Conservation (phyloP, 2,329 filamentous ascomycete genomes). For the Plenodomus biglobosus region DNA sequence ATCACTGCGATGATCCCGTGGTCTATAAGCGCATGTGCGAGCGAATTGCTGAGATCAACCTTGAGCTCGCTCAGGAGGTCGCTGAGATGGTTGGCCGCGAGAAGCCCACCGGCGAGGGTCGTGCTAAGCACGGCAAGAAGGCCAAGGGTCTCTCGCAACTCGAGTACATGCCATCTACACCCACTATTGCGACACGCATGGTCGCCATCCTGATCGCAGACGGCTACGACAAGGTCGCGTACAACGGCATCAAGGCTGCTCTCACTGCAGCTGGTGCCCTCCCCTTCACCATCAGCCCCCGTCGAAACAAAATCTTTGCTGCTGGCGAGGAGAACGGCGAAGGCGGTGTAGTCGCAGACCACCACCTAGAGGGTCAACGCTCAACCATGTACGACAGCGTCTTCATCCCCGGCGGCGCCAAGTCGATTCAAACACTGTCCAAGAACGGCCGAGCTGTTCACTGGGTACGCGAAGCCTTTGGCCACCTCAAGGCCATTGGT, state of each 20-base stretch:
- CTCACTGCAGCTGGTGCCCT: conserved; percentile 64
- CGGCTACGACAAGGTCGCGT: conserved; percentile 69
- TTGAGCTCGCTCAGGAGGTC: conserved; percentile 67
- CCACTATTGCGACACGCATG: conserved; percentile 70
- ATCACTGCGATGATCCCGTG: conserved; percentile 77
- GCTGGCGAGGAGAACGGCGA: conserved; percentile 58
- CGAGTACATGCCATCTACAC: conserved; percentile 63
- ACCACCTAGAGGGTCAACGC: conserved; percentile 77
- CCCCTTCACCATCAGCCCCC: conserved; percentile 71
- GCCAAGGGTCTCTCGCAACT: conserved; percentile 69
- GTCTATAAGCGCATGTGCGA: conserved; percentile 72
- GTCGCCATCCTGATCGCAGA: conserved; percentile 77
- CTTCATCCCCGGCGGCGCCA: conserved; percentile 72
- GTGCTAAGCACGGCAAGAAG: conserved; percentile 66
- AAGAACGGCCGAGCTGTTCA: conserved; percentile 73
- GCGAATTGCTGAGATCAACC: conserved; percentile 71
- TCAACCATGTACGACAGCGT: conserved; percentile 80
- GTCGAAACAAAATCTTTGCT: conserved; percentile 66
- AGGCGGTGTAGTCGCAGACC: conserved; percentile 66
- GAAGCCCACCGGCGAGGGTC: conserved; percentile 55
- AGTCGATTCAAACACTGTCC: conserved; percentile 63
- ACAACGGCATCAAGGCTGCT: conserved; percentile 65
- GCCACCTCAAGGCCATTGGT: conserved; percentile 77
- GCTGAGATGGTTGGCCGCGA: conserved; percentile 69
- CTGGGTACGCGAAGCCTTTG: conserved; percentile 79